Percentiles rank a stretch among this genome's conserved stretches.
phyloP scores from a whole-genome alignment of 768 basidiomycete genomes.

The Russula sp. region DNA sequence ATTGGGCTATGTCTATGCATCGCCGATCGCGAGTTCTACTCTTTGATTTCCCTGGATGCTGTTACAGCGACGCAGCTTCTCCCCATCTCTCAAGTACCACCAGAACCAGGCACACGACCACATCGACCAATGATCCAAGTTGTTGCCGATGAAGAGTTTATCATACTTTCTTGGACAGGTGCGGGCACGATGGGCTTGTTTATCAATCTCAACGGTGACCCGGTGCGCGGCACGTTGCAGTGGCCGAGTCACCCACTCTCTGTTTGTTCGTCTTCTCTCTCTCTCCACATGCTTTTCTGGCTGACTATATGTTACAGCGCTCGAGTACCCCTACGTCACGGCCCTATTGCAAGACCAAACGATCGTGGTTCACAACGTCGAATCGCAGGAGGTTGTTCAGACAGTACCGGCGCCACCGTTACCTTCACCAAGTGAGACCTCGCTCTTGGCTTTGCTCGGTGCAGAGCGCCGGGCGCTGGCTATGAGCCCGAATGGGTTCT shows the following conservation, averaged over 20 bases:
- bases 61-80: constrained; percentile 69
- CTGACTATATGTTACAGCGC: constrained; percentile 42
- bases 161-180: constrained; percentile 84
- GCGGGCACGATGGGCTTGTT: constrained; percentile 81
- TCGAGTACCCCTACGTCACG: constrained; percentile 80
- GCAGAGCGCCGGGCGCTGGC: constrained; percentile 37
- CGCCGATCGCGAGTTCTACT: constrained; percentile 70
- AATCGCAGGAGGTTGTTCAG: constrained; percentile 70
- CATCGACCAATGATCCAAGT: constrained; percentile 73
- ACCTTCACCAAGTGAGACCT: constrained; percentile 29
- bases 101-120: constrained; percentile 38
- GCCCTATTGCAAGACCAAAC: constrained; percentile 75
- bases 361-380: constrained; percentile 77
- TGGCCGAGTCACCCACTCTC: constrained; percentile 79
- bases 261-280: constrained; percentile 54
- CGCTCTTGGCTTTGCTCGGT: constrained; percentile 31
- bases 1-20: constrained; percentile 65
- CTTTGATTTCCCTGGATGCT: constrained; percentile 72
- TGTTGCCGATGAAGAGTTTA: constrained; percentile 74
- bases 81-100: constrained; percentile 68
- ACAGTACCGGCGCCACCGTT: constrained; percentile 51
- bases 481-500: constrained; percentile 40
- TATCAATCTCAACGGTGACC: constrained; percentile 79
- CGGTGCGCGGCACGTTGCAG: constrained; percentile 83
- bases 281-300: neutral